Percentiles rank a stretch among this genome's conserved stretches.
Evolutionary conservation across 2,329 filamentous ascomycete genomes (phyloP).

Genomic region (Aspergillus ochraceus): DNA sequence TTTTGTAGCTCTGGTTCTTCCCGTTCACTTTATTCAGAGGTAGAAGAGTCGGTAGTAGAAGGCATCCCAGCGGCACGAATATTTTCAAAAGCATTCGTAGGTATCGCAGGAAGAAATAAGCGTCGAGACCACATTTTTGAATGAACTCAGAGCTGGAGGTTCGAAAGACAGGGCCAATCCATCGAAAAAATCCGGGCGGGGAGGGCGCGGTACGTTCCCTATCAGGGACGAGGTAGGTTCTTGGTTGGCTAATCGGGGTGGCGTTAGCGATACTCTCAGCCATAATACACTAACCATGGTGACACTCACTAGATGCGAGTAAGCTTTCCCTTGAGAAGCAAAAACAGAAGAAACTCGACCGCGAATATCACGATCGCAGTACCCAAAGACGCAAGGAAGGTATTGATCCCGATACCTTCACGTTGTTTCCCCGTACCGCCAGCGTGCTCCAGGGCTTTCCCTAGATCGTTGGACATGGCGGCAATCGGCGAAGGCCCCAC

Average conservation of each 20-base stretch:
- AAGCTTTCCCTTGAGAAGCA: conserved; percentile 74
- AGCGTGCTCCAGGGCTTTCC: conserved; percentile 35
- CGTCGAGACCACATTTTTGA: conserved; percentile 91
- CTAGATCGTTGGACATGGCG: conserved; percentile 30
- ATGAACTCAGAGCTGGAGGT: conserved; percentile 81
- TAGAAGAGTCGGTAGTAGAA: conserved; percentile 82
- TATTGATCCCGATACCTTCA: conserved; percentile 39
- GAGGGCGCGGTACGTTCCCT: conserved; percentile 78
- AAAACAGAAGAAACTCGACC: conserved; percentile 67
- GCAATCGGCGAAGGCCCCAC: conserved; percentile 8
- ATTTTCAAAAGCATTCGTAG: conserved; percentile 83
- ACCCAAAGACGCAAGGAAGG: conserved; percentile 66
- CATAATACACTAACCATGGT: background rate
- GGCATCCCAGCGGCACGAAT: conserved; percentile 75
- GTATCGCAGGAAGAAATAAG: conserved; percentile 96
- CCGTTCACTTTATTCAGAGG: conserved; percentile 80
- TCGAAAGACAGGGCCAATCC: conserved; percentile 62
- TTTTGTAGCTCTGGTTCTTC: conserved; percentile 57
- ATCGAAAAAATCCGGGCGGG: conserved; percentile 56
- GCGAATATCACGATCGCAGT: conserved; percentile 64
- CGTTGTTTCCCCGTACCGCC: conserved; percentile 37
- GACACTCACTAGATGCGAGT: conserved; percentile 74
- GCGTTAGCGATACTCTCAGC: background rate
- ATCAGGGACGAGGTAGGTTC: conserved; percentile 83
- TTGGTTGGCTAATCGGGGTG: conserved; percentile 62